Base-by-base conservation (phyloP, 139 green algal species). In the Chlamydomonas sphaeroides region DNA sequence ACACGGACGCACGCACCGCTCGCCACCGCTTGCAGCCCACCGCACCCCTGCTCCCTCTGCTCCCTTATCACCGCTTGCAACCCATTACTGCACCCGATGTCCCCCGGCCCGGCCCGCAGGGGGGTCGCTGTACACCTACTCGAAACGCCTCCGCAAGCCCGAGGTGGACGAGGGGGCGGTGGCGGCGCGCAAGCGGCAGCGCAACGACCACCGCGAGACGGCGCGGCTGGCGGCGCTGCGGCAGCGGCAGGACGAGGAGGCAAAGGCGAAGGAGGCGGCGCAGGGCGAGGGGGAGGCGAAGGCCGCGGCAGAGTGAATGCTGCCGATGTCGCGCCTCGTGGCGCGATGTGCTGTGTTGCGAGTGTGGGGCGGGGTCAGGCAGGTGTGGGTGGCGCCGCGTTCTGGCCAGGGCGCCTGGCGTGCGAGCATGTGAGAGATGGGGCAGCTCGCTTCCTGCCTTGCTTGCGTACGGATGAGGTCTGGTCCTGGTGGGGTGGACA, bases 201-300 rank as follows among this genome's bases (percentile, higher is more conserved):
- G 77, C 35, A 67, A 67, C 38, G 77, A 84, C 30, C 28, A 59
- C 57, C 57, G 56, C 26, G 77, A 74, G 75, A 73, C 61, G 23
- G 32, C 32, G 75, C 75, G 75, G 48, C 75, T 82, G 59, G 75
- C 75, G 75, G 75, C 75, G 38, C 62, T 82, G 75, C 20, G 75
- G 61, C 62, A 72, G 32, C 39, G 62, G 32, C 61, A 82, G 75
- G 75, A 82, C n/a, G 74, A 70, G 42, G 5, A 30, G 42, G 75
- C 75, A 15, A 63, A 65, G 63, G 59, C 61, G 42, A 5, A 62
- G 41, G 5, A 35, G 59, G 38, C 7, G 30, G 28, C 39, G 20
- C 30, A 10, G 36, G 32, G 56, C 30, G 10, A 23, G 72, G 56
- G 32, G 56, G n/a, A 57, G 57, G 39, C 26, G 23, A 53, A 66